Base-by-base conservation (phyloP, 345 rosid genomes). In the Corymbia maculata region DNA sequence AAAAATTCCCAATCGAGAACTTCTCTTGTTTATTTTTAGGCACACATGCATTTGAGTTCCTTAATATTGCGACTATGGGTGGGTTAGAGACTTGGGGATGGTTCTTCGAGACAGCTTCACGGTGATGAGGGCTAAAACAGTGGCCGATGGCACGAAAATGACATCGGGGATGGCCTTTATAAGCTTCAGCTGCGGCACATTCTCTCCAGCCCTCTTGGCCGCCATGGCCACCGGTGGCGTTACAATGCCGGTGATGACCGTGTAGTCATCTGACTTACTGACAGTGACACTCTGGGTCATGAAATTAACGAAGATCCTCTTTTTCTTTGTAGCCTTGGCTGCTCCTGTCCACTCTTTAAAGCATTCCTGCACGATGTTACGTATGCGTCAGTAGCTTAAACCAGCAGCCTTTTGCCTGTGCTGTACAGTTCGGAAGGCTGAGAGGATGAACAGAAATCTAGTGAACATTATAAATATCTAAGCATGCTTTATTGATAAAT, bases 221-320 rank as follows among this genome's bases (percentile, higher is more conserved):
- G 94, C 99, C 98, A 96, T 96, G 55, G 97, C 98, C 8, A 98
- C 98, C 1, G 98, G 98, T 1, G 99, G 98, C 4, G 95, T 94
- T 9, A 90, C 88, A 44, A 97, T 66, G 51, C 99, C 98, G 6
- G 94, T 90, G 19, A 95, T 64, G 91, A 97, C 50, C 13, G 97
- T 93, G 11, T 79, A 89, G 85, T 94, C 91, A 79, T 97, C 99
- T 14, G 95, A 88, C 91, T 89, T 92, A 92, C 94, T 95, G 17
- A 94, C 92, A 36, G 86, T 90, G 30, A 96, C 90, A 2, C 26
- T 89, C 32, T 93, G 9, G 85, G 89, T 90, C 88, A 96, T 92
- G 79, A 96, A 95, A 5, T 91, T 64, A 22, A 87, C n/a, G 32
- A 97, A 95, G 32, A 91, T 12, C 50, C 88, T 51, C 88, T 93